Evolutionary conservation across 179 eudicot species (phyloP), one percentile per base, ranked within the genome.

Genomic region (Dionaea muscipula): DNA sequence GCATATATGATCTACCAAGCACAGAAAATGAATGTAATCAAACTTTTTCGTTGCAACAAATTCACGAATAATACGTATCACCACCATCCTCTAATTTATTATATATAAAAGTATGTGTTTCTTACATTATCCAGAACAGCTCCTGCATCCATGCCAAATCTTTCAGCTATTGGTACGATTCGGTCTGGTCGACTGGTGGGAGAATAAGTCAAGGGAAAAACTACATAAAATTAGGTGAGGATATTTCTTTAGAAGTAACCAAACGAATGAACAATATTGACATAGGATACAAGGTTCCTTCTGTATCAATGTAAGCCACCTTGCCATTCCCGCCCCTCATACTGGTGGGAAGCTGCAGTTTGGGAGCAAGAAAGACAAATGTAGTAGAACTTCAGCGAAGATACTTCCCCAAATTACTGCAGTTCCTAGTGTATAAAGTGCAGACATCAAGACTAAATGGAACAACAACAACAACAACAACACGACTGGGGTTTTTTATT

Each of bases 281-380:
- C 21, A 31, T 45, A 75, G 96, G 94, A 91, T 84, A 91, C 99
- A 91, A 91, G 20, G 99, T 91, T 74, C 98, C 98, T 73, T 91
- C 98, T 38, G 94, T 91, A 51, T 91, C 98, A 56, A 91, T 82
- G 71, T 87, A 91, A 33, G 98, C 98, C 31, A 91, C 98, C 61
- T 91, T 91, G 62, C 95, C 98, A 53, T 87, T 91, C 55, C 96
- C 96, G 48, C 96, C 96, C 58, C 40, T 76, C 94, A 87, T 80
- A 70, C 68, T 80, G 33, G 81, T 82, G 36, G 96, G 96, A 57
- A 87, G 96, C 96, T 87, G 90, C 71, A 66, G 33, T n/a, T 44
- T 0, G 22, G 26, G 33, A 39, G 11, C 35, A 26, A 47, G 3
- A 13, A 36, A 43, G 26, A 40, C 15, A 20, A 37, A n/a, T n/a